Conservation (phyloP, 441 rosid species). For the Adansonia rubrostipa region DNA sequence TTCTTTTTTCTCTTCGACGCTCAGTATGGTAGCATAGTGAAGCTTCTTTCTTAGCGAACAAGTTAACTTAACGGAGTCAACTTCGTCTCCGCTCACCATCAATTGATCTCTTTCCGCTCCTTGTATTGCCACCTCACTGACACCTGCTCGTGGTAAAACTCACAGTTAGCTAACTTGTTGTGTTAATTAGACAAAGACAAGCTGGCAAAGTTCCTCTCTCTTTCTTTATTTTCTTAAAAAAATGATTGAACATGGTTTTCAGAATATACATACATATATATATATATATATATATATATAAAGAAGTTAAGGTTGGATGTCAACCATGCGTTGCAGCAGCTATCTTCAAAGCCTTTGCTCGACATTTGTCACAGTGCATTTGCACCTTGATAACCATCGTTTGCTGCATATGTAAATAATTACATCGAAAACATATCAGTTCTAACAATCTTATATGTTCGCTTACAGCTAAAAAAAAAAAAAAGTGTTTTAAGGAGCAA, state of each 20-base stretch:
- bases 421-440: background rate
- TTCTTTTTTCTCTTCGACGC: background rate
- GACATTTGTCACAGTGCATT: slow-evolving; percentile 31
- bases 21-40: background rate
- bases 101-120: background rate
- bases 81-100: background rate
- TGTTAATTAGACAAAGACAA: background rate
- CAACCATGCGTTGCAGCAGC: slow-evolving; percentile 12
- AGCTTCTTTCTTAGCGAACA: background rate
- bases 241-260: background rate
- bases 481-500: background rate
- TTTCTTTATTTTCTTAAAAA: too few relatives aligned
- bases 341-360: slow-evolving; percentile 36
- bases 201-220: background rate
- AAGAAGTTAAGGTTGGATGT: background rate
- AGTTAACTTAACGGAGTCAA: background rate
- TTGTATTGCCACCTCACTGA: background rate
- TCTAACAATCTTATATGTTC: background rate
- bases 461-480: background rate
- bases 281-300: background rate
- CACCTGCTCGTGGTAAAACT: background rate
- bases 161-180: background rate
- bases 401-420: slow-evolving; percentile 30
- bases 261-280: too few relatives aligned
- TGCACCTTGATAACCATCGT: slow-evolving; percentile 36